These are phyloP conservation scores for Psilocybe cyanescens DNA, from an alignment of 768 basidiomycete genomes.

Conservation along the genomic window DNA sequence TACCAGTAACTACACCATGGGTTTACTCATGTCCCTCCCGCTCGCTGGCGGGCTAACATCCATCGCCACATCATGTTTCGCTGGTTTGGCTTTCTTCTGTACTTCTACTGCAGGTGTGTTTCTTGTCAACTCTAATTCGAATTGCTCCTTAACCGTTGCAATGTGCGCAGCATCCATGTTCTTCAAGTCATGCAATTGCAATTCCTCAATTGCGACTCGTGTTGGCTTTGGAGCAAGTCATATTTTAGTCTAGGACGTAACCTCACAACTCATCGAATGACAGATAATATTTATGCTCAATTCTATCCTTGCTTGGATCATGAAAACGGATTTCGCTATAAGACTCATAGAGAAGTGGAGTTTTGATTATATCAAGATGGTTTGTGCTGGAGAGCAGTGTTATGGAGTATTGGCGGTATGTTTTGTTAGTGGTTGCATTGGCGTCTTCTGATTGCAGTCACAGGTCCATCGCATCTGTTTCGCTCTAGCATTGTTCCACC, in stretches of 20 bases:
- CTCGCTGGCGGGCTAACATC: conserved; percentile 68
- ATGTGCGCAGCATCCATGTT: conserved; percentile 80
- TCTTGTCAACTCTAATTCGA: not conserved
- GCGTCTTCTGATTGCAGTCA: not conserved
- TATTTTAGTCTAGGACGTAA: not conserved
- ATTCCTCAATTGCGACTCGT: conserved; percentile 96
- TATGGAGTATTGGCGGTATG: conserved; percentile 94
- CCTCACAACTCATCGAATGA: not conserved
- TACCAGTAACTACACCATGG: conserved; percentile 49
- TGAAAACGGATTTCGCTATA: conserved; percentile 90
- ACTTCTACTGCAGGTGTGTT: conserved; percentile 80
- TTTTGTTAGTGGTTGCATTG: conserved; percentile 10
- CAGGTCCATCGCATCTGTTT: conserved; percentile 97
- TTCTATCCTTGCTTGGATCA: conserved; percentile 95
- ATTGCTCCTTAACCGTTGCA: not conserved
- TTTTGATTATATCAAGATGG: conserved; percentile 98
- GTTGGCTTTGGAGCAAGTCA: conserved; percentile 86
- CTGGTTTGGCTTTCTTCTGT: conserved; percentile 83
- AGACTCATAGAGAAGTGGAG: conserved; percentile 89
- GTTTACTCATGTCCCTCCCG: conserved; percentile 74
- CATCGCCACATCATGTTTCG: conserved; percentile 83
- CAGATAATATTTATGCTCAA: conserved; percentile 96
- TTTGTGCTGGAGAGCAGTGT: conserved; percentile 90
- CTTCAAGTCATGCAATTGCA: conserved; percentile 99
- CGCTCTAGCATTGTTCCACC: conserved; percentile 87